A percentile compares a stretch with the other conserved stretches of the same genome.
These are phyloP conservation scores for Agroathelia rolfsii DNA, from an alignment of 1,284 basidiomycete species.

Conservation along the genomic window DNA sequence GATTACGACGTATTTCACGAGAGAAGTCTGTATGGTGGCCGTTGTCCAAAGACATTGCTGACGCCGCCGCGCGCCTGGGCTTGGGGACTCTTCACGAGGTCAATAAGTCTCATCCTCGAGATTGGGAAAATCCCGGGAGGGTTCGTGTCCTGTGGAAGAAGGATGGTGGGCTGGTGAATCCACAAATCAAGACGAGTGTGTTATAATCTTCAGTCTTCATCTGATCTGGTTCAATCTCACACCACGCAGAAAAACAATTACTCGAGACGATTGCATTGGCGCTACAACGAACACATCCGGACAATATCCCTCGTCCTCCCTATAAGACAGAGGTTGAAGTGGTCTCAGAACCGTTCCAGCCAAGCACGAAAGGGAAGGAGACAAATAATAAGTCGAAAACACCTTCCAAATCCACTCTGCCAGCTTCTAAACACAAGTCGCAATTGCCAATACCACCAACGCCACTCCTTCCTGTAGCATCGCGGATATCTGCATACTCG, in stretches of 20 bases:
- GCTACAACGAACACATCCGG: slow-evolving; percentile 67
- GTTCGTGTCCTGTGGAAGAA: slow-evolving; percentile 87
- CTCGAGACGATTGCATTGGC: slow-evolving; percentile 67
- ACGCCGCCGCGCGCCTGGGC: slow-evolving; percentile 70
- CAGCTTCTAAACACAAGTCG: slow-evolving; percentile 9
- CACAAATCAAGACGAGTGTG: slow-evolving; percentile 73
- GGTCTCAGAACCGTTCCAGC: background rate
- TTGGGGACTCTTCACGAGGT: slow-evolving; percentile 81
- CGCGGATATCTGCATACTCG: slow-evolving; percentile 52
- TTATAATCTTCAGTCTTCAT: slow-evolving; percentile 12
- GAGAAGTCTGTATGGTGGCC: slow-evolving; percentile 89
- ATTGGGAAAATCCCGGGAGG: slow-evolving; percentile 94
- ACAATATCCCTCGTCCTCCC: slow-evolving; percentile 60
- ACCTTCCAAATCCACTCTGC: slow-evolving; percentile 17
- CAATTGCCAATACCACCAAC: slow-evolving; percentile 39
- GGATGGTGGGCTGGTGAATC: slow-evolving; percentile 66
- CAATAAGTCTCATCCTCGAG: slow-evolving; percentile 82
- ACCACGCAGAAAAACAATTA: slow-evolving; percentile 67
- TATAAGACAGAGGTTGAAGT: slow-evolving; percentile 33
- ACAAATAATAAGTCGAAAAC: slow-evolving; percentile 29
- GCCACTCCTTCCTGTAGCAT: slow-evolving; percentile 42
- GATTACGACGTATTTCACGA: slow-evolving; percentile 74
- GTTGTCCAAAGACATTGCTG: slow-evolving; percentile 83
- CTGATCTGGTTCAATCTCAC: slow-evolving; percentile 1
- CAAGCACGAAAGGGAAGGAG: slow-evolving; percentile 31